Evolutionary conservation across 2,329 filamentous ascomycete genomes (phyloP).

Genomic region (Botrytis pseudocinerea): DNA sequence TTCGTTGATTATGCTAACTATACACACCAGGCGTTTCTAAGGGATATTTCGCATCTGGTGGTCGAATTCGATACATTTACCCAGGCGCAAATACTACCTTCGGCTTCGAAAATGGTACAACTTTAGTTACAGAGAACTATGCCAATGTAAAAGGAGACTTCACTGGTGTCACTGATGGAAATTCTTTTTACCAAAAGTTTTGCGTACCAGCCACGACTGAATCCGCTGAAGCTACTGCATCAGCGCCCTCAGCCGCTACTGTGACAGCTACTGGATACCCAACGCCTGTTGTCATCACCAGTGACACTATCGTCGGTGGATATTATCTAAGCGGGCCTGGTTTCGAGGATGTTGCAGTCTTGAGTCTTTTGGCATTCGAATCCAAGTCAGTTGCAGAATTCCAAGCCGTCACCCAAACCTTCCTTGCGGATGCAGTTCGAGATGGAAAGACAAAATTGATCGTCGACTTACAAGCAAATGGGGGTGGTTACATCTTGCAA

Average conservation of each 20-base stretch:
- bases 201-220: slow-evolving; percentile 24
- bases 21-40: slow-evolving; percentile 11
- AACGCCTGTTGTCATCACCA: slow-evolving; percentile 31
- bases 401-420: slow-evolving; percentile 37
- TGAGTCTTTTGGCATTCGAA: slow-evolving; percentile 37
- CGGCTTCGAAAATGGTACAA: slow-evolving; percentile 45
- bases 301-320: slow-evolving; percentile 35
- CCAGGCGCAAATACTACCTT: slow-evolving; percentile 45
- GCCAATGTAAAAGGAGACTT: slow-evolving; percentile 43
- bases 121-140: slow-evolving; percentile 40
- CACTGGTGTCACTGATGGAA: slow-evolving; percentile 36
- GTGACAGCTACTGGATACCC: slow-evolving; percentile 35
- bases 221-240: neutral
- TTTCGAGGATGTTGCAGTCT: slow-evolving; percentile 39
- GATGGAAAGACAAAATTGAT: slow-evolving; percentile 59
- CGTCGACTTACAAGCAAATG: slow-evolving; percentile 63
- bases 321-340: slow-evolving; percentile 38
- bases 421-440: slow-evolving; percentile 49
- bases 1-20: neutral
- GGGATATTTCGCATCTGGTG: slow-evolving; percentile 44
- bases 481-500: slow-evolving; percentile 53
- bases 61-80: slow-evolving; percentile 43
- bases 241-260: slow-evolving; percentile 24
- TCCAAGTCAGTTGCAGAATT: slow-evolving; percentile 35
- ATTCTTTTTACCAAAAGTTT: slow-evolving; percentile 37